Percentiles rank a stretch among this genome's conserved stretches.
Conservation (phyloP, 305 asterid genomes). For the Fraxinus dipetala region DNA sequence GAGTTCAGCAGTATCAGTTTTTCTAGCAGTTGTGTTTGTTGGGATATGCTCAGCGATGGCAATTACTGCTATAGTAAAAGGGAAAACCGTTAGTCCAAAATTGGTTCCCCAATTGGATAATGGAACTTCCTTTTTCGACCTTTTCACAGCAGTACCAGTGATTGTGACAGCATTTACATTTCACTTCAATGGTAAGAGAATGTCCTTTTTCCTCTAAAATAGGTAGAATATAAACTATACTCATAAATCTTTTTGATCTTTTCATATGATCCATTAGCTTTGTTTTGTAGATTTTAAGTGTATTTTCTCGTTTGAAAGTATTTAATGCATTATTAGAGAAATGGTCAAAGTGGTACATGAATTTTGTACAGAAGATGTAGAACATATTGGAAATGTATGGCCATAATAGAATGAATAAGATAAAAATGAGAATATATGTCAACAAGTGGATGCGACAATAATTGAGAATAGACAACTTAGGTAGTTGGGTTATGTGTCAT, state of each 20-base stretch:
- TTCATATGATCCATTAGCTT: no score
- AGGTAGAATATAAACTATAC: background rate
- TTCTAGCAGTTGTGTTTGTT: conserved; percentile 76
- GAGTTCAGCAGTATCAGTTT: conserved; percentile 71
- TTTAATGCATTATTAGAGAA: background rate
- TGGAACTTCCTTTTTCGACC: conserved; percentile 72
- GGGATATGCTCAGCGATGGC: conserved; percentile 79
- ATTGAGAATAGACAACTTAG: background rate
- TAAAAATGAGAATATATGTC: background rate
- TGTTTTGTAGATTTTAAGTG: background rate
- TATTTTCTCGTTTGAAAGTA: background rate
- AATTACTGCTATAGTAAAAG: conserved; percentile 54
- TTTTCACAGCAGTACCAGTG: conserved; percentile 88
- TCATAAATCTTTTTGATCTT: background rate
- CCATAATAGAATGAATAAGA: background rate
- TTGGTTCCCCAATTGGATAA: conserved; percentile 53
- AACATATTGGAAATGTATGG: background rate
- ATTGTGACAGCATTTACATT: conserved; percentile 83
- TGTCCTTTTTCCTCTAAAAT: background rate
- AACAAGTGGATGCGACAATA: background rate
- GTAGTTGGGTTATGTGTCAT: background rate
- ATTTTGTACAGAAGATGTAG: background rate
- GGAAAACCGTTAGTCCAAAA: conserved; percentile 57
- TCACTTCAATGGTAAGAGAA: conserved; percentile 73
- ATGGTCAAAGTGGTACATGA: background rate